Evolutionary conservation across 225 moss, liverwort and hornwort species (phyloP), one percentile per base, ranked within the genome.

Genomic region (Polytrichum commune): DNA sequence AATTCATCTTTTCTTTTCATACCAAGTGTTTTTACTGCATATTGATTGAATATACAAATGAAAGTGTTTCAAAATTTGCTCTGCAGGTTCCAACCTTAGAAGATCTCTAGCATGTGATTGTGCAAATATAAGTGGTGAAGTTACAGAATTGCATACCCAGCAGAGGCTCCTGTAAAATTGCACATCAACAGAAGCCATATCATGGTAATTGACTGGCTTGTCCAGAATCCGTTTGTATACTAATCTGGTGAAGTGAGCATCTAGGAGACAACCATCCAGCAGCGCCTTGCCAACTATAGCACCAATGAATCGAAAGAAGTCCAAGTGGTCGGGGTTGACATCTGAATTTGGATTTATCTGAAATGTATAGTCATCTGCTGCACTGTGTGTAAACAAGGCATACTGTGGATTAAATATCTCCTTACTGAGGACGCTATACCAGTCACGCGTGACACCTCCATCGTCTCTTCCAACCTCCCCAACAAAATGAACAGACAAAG

Each of bases 331-430:
- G 64, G 94, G 97, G 72, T 98, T 98, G 60, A 98, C 91, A 75
- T 86, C 97, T 38, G 97, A 98, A 73, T 94, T 98, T 72, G 94
- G 97, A 77, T 94, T 98, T 60, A 98, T 79, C 76, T 98, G 97
- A 69, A 94, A 98, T 19, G 97, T 98, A 69, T 98, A 98, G 60
- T 98, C 97, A 80, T 98, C 97, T 60, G 95, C 92, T 38, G 97
- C 94, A 87, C 97, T 98, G 55, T 83, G 92, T 25, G 97, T 98
- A 78, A 98, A 98, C 19, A 98, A 77, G 24, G 90, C 97, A 75
- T 98, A 98, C 62, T 94, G 94, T 46, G 97, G 97, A 71, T 98
- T 98, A 62, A 98, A 98, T 65, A 98, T 94, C 69, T 98, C 97
- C 78, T 92, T 94, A 76, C 94, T 91, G 18, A 98, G 92, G 71